Base-by-base conservation (phyloP, 1,284 basidiomycete species). In the Melampsora americana region DNA sequence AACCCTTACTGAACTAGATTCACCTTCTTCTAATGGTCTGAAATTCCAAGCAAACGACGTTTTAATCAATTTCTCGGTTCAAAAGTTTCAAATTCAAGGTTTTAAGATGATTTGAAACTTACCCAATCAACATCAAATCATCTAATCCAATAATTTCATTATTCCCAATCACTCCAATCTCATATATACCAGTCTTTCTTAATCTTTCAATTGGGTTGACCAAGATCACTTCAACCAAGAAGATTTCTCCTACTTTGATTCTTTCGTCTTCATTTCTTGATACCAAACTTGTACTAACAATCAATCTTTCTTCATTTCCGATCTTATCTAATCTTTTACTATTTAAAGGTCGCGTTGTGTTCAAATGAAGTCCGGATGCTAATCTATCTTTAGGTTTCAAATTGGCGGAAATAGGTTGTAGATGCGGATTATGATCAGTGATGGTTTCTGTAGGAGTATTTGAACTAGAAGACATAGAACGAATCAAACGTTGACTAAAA, bases 11-110 rank as follows among this genome's bases (percentile, higher is more conserved):
- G 53, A 56, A n/a, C 53, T 18, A 56, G n/a, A 56, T 28, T 56
- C 53, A 28, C 53, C 53, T 28, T 56, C 53, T 23, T 23, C 53
- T 28, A 56, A 56, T 56, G 53, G 53, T 28, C 53, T 56, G n/a
- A 5, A 7, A 56, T 16, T 23, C n/a, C 53, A 11, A 56, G n/a
- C 26, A 28, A 1, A 7, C 11, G 7, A 56, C 1, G 11, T n/a
- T 56, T 12, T n/a, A n/a, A 28, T 56, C 53, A 56, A 42, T 42
- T 9, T 56, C n/a, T 28, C 5, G 16, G n/a, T n/a, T n/a, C n/a
- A n/a, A n/a, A n/a, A n/a, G n/a, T n/a, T n/a, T n/a, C n/a, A n/a
- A n/a, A 18, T 12, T 23, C 53, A 56, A 56, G 14, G 5, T 1
- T 23, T 23, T 4, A 12, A 11, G 14, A 56, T 6, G n/a, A 6